Conservation (phyloP, 495 filamentous ascomycete genomes). For the Aspergillus carlsbadensis region DNA sequence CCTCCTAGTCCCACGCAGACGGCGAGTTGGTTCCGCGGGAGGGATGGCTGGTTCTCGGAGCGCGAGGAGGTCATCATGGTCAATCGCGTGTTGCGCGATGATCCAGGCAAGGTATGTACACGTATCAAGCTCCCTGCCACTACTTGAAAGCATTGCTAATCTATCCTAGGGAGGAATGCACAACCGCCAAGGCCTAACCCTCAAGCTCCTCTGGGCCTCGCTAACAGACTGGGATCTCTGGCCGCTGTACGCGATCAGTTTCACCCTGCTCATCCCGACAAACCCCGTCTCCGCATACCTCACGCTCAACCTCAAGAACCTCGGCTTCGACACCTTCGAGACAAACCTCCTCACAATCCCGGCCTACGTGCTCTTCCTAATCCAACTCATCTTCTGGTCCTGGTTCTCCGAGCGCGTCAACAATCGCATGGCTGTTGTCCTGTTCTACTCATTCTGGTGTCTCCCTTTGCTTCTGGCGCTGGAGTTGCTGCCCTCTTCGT, state of each 20-base stretch:
- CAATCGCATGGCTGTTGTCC: slow-evolving; percentile 40
- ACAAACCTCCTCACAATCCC: slow-evolving; percentile 57
- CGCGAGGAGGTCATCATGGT: slow-evolving; percentile 68
- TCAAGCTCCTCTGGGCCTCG: slow-evolving; percentile 49
- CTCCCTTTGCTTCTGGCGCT: slow-evolving; percentile 41
- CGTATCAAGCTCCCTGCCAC: too few species aligned
- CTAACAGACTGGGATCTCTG: slow-evolving; percentile 65
- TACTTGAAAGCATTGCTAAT: too few species aligned
- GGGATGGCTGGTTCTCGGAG: slow-evolving; percentile 62
- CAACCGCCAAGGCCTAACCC: slow-evolving; percentile 55
- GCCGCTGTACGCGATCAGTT: slow-evolving; percentile 61
- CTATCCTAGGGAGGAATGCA: slow-evolving; percentile 44
- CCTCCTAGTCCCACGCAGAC: slow-evolving; percentile 54
- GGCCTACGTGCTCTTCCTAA: not conserved
- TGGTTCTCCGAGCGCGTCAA: slow-evolving; percentile 59
- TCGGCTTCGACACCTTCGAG: slow-evolving; percentile 63
- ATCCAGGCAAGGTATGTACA: slow-evolving; percentile 56
- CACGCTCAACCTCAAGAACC: slow-evolving; percentile 54
- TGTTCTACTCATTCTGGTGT: slow-evolving; percentile 40
- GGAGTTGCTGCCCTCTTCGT: slow-evolving; percentile 32
- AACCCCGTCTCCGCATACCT: slow-evolving; percentile 52
- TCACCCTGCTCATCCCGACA: slow-evolving; percentile 51
- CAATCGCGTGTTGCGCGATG: slow-evolving; percentile 68
- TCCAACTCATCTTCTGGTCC: slow-evolving; percentile 49
- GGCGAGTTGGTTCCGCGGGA: slow-evolving; percentile 58